Base-by-base conservation (phyloP, 2,329 filamentous ascomycete species). In the Nemania serpens region DNA sequence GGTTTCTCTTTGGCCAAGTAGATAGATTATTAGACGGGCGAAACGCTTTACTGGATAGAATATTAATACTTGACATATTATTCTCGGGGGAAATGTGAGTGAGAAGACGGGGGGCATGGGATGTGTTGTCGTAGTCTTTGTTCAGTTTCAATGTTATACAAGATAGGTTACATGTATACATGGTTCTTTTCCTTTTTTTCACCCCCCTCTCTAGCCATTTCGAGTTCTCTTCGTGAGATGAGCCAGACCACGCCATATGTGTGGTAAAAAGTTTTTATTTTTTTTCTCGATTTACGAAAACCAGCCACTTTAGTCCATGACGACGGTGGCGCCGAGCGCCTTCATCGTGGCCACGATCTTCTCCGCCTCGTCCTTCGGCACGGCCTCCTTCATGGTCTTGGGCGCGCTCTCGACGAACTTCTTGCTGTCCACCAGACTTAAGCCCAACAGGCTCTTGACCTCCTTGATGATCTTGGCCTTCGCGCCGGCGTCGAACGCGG, bases 401-500 rank as follows among this genome's bases (percentile, higher is more conserved):
- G 95, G 95, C 70, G 91, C 93, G 75, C 91, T 92, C 85, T 99
- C 95, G 68, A 99, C 95, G 74, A 99, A 99, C 84, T 99, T 99
- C 90, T 99, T 99, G 81, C 91, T 96, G 80, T 99, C 95, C 70
- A 99, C 96, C 82, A 99, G 85, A 76, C 91, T 96, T 75, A 99
- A 81, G 45, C 95, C 95, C 63, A 99, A 83, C 87, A 99, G 84
- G 74, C 87, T 88, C 88, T 99, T 99, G 82, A 99, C 86, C 83
- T 99, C 95, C 87, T 99, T 99, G 85, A 99, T 99, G 73, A 99
- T 84, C 90, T 99, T 99, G 73, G 96, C 93, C 84, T 99, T 99
- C 67, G 94, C 82, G 52, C 80, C 84, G 29, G 93, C 84, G 55
- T 99, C 96, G 76, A 98, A 96, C 37, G 89, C 90, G 78, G 91